These are phyloP conservation scores for Coemansia sp. DNA, from an alignment of 192 early-diverging fungal genomes.

Conservation along the genomic window DNA sequence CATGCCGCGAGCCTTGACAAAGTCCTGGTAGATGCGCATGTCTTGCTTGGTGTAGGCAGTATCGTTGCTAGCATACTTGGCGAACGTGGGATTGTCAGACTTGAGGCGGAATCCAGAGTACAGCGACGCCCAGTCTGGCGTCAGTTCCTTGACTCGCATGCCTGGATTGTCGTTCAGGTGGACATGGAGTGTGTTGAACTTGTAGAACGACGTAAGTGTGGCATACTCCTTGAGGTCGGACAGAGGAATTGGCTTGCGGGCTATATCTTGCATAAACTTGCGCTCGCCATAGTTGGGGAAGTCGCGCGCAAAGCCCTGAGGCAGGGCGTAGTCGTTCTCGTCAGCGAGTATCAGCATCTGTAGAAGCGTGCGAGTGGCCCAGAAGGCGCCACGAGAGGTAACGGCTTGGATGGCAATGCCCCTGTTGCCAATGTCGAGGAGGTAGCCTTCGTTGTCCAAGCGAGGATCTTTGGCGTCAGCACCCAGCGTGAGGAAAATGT, in stretches of 20 bases:
- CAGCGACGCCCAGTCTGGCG: slow-evolving; percentile 38
- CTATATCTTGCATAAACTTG: slow-evolving; percentile 54
- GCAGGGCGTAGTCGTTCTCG: slow-evolving; percentile 37
- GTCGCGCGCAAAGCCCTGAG: slow-evolving; percentile 43
- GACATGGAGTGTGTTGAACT: slow-evolving; percentile 55
- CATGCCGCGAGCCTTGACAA: slow-evolving; percentile 48
- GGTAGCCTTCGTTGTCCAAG: slow-evolving; percentile 44
- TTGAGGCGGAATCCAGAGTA: slow-evolving; percentile 56
- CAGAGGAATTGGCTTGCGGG: slow-evolving; percentile 52
- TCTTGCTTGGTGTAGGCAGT: slow-evolving; percentile 49
- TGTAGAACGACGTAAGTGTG: slow-evolving; percentile 52
- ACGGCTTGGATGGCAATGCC: slow-evolving; percentile 38
- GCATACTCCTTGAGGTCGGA: slow-evolving; percentile 51
- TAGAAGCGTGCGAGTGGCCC: slow-evolving; percentile 50
- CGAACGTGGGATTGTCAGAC: slow-evolving; percentile 41
- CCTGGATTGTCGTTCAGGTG: slow-evolving; percentile 56
- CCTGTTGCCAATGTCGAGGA: slow-evolving; percentile 40
- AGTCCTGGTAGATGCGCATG: slow-evolving; percentile 50
- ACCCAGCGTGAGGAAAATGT: slow-evolving; percentile 49
- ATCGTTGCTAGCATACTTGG: slow-evolving; percentile 49
- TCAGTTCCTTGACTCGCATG: slow-evolving; percentile 29
- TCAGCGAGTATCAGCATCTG: slow-evolving; percentile 56
- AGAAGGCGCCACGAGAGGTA: slow-evolving; percentile 51
- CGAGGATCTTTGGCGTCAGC: slow-evolving; percentile 29
- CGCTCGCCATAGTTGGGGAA: slow-evolving; percentile 55